phyloP scores from a whole-genome alignment of 345 rosid species.

The Iberis pinnata region DNA sequence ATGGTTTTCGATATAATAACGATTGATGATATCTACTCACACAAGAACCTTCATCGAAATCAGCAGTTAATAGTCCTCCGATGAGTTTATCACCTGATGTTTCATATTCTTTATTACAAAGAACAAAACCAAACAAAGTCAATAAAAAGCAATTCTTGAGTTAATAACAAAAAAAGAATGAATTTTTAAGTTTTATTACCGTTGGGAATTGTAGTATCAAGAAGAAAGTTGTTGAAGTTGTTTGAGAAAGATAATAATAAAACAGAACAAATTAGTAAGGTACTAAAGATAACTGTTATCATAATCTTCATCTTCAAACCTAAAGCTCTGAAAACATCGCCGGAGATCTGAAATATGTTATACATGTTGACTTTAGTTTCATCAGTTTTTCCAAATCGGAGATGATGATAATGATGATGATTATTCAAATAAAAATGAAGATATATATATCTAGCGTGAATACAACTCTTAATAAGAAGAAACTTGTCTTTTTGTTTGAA shows the following conservation, averaged over 20 bases:
- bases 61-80: conserved; percentile 47
- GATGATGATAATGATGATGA: no score
- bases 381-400: no score
- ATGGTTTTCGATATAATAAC: conserved; percentile 27
- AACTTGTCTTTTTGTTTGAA: not conserved
- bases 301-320: conserved; percentile 22
- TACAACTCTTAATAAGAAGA: conserved; percentile 10
- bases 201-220: not conserved
- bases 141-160: not conserved
- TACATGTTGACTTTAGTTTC: conserved; percentile 19
- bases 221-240: conserved; percentile 20
- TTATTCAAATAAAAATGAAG: conserved; percentile 1
- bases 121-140: not conserved
- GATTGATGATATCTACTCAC: conserved; percentile 43
- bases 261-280: conserved; percentile 14
- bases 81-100: conserved; percentile 24
- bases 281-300: not conserved
- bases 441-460: conserved; percentile 19
- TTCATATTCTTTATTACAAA: not conserved
- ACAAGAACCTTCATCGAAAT: conserved; percentile 43
- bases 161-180: not conserved
- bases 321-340: conserved; percentile 9
- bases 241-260: not conserved
- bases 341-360: conserved; percentile 20
- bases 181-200: not conserved